Evolutionary conservation across 2,329 filamentous ascomycete species (phyloP).

Genomic region (Conoideocrella luteorostrata): DNA sequence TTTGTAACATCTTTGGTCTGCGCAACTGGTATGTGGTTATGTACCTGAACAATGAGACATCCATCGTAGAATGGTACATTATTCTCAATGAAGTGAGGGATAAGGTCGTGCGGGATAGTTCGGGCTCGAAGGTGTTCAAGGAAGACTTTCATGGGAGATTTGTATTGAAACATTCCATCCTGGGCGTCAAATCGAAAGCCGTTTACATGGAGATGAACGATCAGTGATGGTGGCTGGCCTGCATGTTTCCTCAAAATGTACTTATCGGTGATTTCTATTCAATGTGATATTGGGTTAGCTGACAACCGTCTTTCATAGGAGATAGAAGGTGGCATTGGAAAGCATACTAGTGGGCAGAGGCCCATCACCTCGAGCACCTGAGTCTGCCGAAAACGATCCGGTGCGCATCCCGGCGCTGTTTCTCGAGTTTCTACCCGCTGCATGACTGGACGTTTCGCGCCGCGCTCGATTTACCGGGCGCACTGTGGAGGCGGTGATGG

Average conservation of each 20-base stretch:
- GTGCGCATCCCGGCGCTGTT: slow-evolving; percentile 45
- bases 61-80: slow-evolving; percentile 86
- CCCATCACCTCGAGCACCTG: slow-evolving; percentile 29
- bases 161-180: slow-evolving; percentile 86
- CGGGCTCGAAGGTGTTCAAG: slow-evolving; percentile 70
- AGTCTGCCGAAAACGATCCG: slow-evolving; percentile 41
- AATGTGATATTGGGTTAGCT: background rate
- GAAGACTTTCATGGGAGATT: slow-evolving; percentile 79
- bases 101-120: slow-evolving; percentile 83
- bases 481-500: slow-evolving; percentile 33
- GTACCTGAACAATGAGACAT: slow-evolving; percentile 89
- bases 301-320: background rate
- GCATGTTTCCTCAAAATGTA: slow-evolving; percentile 81
- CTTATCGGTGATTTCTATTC: slow-evolving; percentile 60
- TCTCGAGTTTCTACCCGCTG: slow-evolving; percentile 40
- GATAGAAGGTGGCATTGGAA: background rate
- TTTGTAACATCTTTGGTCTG: slow-evolving; percentile 52
- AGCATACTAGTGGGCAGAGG: slow-evolving; percentile 47
- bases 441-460: slow-evolving; percentile 46
- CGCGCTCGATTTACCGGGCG: slow-evolving; percentile 52
- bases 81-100: slow-evolving; percentile 66
- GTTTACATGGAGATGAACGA: slow-evolving; percentile 76
- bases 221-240: slow-evolving; percentile 70
- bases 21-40: slow-evolving; percentile 70
- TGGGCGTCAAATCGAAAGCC: slow-evolving; percentile 93